Evolutionary conservation across 257 asterid species (phyloP).

Genomic region (Thymus mandschuricus): DNA sequence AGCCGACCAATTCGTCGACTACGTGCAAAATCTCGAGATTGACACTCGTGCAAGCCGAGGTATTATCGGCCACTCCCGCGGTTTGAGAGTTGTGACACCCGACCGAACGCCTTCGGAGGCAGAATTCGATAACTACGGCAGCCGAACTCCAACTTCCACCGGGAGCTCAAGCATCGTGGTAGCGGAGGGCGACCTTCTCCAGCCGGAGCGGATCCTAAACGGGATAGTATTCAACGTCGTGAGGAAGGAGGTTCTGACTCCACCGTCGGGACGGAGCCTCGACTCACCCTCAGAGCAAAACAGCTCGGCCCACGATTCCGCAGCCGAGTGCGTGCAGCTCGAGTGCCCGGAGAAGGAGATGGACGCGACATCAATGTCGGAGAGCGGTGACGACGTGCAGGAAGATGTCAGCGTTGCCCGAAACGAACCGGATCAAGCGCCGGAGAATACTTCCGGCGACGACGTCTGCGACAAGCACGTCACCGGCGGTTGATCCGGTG

Average conservation of each 20-base stretch:
- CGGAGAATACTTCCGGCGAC: slow-evolving; percentile 7
- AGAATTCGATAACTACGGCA: slow-evolving; percentile 46
- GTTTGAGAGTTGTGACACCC: slow-evolving; percentile 45
- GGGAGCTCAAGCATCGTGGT: slow-evolving; percentile 59
- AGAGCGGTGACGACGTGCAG: too few relatives aligned
- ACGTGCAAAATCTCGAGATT: slow-evolving; percentile 63
- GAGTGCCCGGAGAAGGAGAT: slow-evolving; percentile 60
- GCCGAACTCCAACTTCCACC: slow-evolving; percentile 29
- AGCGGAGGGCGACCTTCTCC: slow-evolving; percentile 80
- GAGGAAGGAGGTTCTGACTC: slow-evolving; percentile 69
- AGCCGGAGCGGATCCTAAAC: slow-evolving; percentile 71
- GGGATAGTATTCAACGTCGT: slow-evolving; percentile 90
- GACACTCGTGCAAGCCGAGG: slow-evolving; percentile 44
- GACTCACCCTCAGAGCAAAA: slow-evolving; percentile 50
- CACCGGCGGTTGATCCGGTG: slow-evolving; percentile 33
- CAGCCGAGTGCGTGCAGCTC: slow-evolving; percentile 71
- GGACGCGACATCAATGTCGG: slow-evolving; percentile 45
- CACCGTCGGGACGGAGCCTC: slow-evolving; percentile 53
- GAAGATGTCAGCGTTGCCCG: slow-evolving; percentile 23
- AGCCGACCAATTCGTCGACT: slow-evolving; percentile 78
- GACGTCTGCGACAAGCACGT: slow-evolving; percentile 42
- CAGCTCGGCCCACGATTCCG: slow-evolving; percentile 42
- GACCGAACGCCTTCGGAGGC: slow-evolving; percentile 56
- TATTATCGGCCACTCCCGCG: slow-evolving; percentile 36
- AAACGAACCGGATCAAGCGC: slow-evolving; percentile 8